Evolutionary conservation across 768 basidiomycete genomes (phyloP), one percentile per base, ranked within the genome.

Genomic region (Amanita subjunquillea): DNA sequence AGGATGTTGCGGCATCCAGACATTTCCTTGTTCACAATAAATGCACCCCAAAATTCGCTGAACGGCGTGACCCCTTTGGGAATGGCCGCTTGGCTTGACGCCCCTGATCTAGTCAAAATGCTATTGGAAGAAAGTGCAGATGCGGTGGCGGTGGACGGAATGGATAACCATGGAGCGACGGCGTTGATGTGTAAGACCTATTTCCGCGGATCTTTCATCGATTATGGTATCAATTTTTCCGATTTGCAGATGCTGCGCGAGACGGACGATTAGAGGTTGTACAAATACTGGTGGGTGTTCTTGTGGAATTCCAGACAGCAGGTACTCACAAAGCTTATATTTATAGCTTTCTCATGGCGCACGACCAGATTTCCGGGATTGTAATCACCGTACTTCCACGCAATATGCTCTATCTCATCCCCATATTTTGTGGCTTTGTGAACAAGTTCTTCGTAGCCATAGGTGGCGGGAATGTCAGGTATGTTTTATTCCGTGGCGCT

Each of bases 81-180:
- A 3, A 80, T 87, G 72, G 85, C 87, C 6, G 80, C 87, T 1
- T 90, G 86, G 85, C 72, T 89, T 17, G 82, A 87, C 58, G 68
- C 77, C 64, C 76, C 77, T 9, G 66, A 76, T 13, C 74, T 71
- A 23, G 83, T 90, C n/a, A 70, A 70, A 51, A 59, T 80, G 39
- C 68, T 90, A n/a, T 73, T 90, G 23, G 79, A 85, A 43, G 75
- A 70, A 27, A 83, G 82, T 58, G 65, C 70, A 2, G 82, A 80
- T 40, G 63, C 76, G 22, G 78, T 90, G 22, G 76, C 82, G 6
- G 85, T 88, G 3, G 83, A 90, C 57, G 85, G 81, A 30, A 77
- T 80, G 71, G 87, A 91, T 60, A 68, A 76, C 22, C 79, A 84
- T 60, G 85, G 85, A 6, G 87, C 84, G 22, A 91, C 87, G 25